Evolutionary conservation across 805 yeast species (phyloP), one percentile per base, ranked within the genome.

Genomic region (Candida nitratophila): DNA sequence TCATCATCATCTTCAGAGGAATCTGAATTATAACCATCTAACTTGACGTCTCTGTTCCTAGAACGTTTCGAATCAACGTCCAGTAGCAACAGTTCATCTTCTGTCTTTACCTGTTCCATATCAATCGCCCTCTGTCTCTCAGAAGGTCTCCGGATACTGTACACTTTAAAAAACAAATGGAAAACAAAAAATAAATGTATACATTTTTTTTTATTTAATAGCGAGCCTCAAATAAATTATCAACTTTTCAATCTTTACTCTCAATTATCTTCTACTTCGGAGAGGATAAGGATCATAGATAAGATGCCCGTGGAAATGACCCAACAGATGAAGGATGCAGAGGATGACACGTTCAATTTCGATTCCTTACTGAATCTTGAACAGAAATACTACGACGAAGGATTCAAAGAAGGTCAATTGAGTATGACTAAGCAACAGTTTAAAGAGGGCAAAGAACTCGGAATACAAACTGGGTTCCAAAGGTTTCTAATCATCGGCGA

Each of bases 381-480:
- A 54, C 70, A 76, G 34, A 68, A 74, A 55, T 78, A 64, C 60
- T 89, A 86, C 56, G 60, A 73, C 6, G 78, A 77, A 47, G 96
- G 97, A 1, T 84, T 63, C 56, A 53, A 64, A 40, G 93, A 86
- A 48, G 98, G 96, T 1, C 73, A 73, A 34, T 61, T 65, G 4
- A 83, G 76, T 41, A 84, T 88, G 0, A 65, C 78, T 1, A 61
- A 59, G 40, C 74, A 79, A 37, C 89, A 88, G 40, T 70, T 64
- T 42, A 50, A 69, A 2, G 96, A 89, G 57, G 97, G 96, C 1
- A 83, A 82, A 55, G 88, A 86, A 55, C 81, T 79, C 51, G 98
- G 98, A 0, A 71, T 80, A 37, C 93, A 84, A 56, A 81, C 85
- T 0, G 88, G 87, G 0, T 83, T 79, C 53, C 93, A 84, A 60